Conservation (phyloP, 2,329 filamentous ascomycete genomes). For the Cladorrhinum sp. region DNA sequence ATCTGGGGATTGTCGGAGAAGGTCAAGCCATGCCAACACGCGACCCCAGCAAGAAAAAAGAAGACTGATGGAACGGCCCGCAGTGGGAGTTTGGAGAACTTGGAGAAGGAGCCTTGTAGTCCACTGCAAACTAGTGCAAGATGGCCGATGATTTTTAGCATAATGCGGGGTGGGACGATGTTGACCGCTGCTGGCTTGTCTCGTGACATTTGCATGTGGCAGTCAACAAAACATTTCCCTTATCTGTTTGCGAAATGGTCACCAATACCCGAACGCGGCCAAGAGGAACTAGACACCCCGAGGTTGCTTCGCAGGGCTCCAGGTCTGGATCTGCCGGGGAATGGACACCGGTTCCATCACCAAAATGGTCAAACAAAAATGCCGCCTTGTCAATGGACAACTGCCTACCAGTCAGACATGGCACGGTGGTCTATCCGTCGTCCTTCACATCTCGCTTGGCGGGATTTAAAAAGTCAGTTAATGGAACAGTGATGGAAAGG, state of each 20-base stretch:
- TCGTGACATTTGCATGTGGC: not conserved
- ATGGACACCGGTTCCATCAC: not conserved
- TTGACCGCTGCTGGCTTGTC: not conserved
- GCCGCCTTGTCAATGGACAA: not conserved
- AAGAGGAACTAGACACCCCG: not conserved
- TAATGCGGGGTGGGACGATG: not conserved
- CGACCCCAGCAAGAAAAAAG: not conserved
- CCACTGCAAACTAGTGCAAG: not conserved
- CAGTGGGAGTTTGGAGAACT: not conserved
- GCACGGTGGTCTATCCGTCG: not conserved
- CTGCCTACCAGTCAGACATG: not conserved
- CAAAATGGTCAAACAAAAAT: not conserved
- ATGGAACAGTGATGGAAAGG: not conserved
- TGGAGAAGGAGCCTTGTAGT: not conserved
- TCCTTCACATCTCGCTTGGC: constrained; percentile 7
- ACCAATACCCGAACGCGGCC: not conserved
- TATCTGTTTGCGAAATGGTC: not conserved
- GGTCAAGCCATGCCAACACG: not conserved
- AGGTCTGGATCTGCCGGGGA: not conserved
- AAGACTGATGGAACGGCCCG: not conserved
- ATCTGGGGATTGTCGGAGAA: not conserved
- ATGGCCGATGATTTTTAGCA: not conserved
- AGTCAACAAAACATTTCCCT: not conserved
- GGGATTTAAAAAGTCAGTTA: not conserved
- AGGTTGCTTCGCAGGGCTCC: not conserved